phyloP scores from a whole-genome alignment of 1,139 yeast species.

The Pichia sp. region DNA sequence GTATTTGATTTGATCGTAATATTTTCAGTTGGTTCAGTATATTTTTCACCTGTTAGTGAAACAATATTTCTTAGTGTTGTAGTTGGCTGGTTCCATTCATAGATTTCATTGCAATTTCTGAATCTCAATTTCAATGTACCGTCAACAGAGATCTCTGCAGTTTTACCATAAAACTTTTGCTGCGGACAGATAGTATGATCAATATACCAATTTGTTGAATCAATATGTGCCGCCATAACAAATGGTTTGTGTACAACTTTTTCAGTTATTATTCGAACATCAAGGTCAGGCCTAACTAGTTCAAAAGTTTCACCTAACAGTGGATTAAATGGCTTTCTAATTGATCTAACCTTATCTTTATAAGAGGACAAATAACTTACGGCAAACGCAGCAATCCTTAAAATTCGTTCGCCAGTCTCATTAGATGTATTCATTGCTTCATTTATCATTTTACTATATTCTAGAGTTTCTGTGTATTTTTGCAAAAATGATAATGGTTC shows the following conservation, averaged over 20 bases:
- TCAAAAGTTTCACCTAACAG: slow-evolving; percentile 92
- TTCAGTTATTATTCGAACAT: slow-evolving; percentile 76
- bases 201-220: slow-evolving; percentile 69
- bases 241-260: slow-evolving; percentile 92
- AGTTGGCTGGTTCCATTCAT: slow-evolving; percentile 77
- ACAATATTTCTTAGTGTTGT: slow-evolving; percentile 78
- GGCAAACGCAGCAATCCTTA: slow-evolving; percentile 78
- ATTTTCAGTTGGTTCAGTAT: slow-evolving; percentile 78
- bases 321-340: slow-evolving; percentile 91
- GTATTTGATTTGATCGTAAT: slow-evolving; percentile 61
- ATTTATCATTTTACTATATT: slow-evolving; percentile 62
- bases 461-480: slow-evolving; percentile 71
- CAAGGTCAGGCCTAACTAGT: slow-evolving; percentile 78
- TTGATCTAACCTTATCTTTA: slow-evolving; percentile 67
- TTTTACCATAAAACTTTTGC: slow-evolving; percentile 95
- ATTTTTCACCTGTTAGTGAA: slow-evolving; percentile 76
- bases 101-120: slow-evolving; percentile 55
- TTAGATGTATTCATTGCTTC: slow-evolving; percentile 39
- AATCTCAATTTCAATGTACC: slow-evolving; percentile 61
- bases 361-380: slow-evolving; percentile 64
- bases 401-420: slow-evolving; percentile 50
- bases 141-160: slow-evolving; percentile 71
- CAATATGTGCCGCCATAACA: slow-evolving; percentile 80
- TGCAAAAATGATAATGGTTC: slow-evolving; percentile 86
- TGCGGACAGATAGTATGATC: slow-evolving; percentile 71